Conservation (phyloP, 768 basidiomycete species). For the Mrakia gelida region DNA sequence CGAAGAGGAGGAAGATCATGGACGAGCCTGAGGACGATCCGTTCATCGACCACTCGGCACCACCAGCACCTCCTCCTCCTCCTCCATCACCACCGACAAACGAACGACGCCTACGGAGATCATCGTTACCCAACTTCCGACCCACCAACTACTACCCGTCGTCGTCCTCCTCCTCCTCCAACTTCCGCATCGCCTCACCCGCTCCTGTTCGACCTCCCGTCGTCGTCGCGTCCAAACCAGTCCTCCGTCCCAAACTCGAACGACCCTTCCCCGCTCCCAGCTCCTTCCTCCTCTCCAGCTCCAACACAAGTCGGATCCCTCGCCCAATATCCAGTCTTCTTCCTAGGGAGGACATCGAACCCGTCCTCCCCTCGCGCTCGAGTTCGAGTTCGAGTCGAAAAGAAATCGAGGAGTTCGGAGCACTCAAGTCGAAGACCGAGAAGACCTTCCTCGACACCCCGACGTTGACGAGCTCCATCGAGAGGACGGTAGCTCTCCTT, state of each 20-base stretch:
- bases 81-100: too few species aligned
- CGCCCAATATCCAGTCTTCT: neutral
- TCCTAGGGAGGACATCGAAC: neutral
- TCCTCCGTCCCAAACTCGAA: too few species aligned
- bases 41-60: neutral
- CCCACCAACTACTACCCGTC: too few species aligned
- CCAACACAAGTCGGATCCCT: neutral
- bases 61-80: neutral
- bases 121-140: too few species aligned
- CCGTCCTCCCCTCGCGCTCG: neutral
- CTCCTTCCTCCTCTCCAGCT: too few species aligned
- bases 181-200: too few species aligned
- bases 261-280: too few species aligned
- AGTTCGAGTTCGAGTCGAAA: neutral
- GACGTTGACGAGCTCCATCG: neutral
- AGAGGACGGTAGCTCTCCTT: neutral
- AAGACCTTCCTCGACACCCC: neutral
- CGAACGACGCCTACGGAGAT: too few species aligned
- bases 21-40: neutral
- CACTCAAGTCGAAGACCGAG: neutral
- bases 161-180: too few species aligned
- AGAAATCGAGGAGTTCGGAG: neutral
- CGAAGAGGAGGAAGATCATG: neutral
- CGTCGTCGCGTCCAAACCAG: too few species aligned
- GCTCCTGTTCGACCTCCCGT: too few species aligned